Percentiles rank a stretch among this genome's conserved stretches.
Evolutionary conservation across 2,329 filamentous ascomycete species (phyloP).

Genomic region (Akanthomyces uredinophilus): DNA sequence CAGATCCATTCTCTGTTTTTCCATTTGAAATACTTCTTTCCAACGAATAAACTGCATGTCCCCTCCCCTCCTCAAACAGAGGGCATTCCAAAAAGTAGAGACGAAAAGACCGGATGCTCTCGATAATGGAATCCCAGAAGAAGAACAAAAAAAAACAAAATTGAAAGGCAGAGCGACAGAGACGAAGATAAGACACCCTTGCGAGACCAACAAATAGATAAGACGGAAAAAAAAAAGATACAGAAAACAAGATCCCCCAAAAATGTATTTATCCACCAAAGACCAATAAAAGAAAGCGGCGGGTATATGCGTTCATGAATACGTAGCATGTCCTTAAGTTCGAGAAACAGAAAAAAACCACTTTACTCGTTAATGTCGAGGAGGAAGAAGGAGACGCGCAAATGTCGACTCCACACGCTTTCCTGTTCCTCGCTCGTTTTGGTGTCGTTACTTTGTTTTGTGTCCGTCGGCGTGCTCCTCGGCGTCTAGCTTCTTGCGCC

Average conservation of each 20-base stretch:
- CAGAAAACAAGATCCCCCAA: constrained; percentile 8
- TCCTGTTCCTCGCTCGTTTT: constrained; percentile 9
- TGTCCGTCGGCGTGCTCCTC: constrained; percentile 29
- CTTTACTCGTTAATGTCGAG: constrained; percentile 20
- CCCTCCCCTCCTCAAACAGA: background rate
- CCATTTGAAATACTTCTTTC: background rate
- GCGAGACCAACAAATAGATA: constrained; percentile 9
- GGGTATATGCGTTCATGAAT: constrained; percentile 31
- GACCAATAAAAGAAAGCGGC: constrained; percentile 17
- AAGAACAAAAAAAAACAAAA: constrained; percentile 15
- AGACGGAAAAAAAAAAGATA: background rate
- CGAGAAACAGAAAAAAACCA: background rate
- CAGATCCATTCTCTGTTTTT: background rate
- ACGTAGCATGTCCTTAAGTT: constrained; percentile 19
- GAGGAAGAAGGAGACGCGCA: constrained; percentile 5
- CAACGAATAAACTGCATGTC: background rate
- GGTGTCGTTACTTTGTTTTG: constrained; percentile 22
- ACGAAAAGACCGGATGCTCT: constrained; percentile 1
- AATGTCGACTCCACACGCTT: background rate
- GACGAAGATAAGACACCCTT: constrained; percentile 5
- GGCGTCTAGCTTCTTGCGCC: constrained; percentile 70
- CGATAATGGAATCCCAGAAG: background rate
- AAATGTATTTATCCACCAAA: constrained; percentile 13
- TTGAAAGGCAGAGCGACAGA: background rate
- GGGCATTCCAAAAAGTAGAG: constrained; percentile 14